Conservation (phyloP, 1,139 yeast species). For the Candida dubliniensis region DNA sequence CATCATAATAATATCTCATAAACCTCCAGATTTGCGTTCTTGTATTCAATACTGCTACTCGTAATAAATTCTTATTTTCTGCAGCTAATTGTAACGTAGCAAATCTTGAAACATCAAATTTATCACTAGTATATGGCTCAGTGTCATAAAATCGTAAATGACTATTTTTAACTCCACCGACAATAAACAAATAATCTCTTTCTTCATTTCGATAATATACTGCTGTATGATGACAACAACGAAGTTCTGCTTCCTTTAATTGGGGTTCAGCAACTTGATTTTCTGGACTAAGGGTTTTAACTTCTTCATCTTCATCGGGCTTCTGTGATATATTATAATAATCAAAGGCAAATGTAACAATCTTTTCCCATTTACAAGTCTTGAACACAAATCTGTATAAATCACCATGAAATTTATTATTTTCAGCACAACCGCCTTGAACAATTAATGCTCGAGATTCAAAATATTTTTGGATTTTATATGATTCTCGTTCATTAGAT, state of each 20-base stretch:
- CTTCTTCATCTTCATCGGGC: constrained; percentile 34
- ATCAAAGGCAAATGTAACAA: constrained; percentile 38
- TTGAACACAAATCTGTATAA: constrained; percentile 35
- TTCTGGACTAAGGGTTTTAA: constrained; percentile 21
- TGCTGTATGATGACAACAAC: constrained; percentile 46
- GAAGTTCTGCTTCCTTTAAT: constrained; percentile 42
- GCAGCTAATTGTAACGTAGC: constrained; percentile 31
- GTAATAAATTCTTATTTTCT: constrained; percentile 29
- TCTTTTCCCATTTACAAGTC: constrained; percentile 35
- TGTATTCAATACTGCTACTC: constrained; percentile 40
- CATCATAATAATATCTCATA: constrained; percentile 35
- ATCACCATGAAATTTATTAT: constrained; percentile 32
- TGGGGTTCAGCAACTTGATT: constrained; percentile 28
- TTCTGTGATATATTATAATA: constrained; percentile 29
- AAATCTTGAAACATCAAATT: constrained; percentile 39
- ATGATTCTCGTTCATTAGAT: background rate
- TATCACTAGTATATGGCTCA: constrained; percentile 30
- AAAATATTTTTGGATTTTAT: constrained; percentile 23
- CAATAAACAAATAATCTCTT: constrained; percentile 37
- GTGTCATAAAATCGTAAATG: constrained; percentile 34
- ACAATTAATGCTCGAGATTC: constrained; percentile 32
- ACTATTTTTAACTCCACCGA: constrained; percentile 45
- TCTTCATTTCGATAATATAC: constrained; percentile 37
- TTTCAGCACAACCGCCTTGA: constrained; percentile 46
- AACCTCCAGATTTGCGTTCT: constrained; percentile 48